Percentiles rank a stretch among this genome's conserved stretches.
These are phyloP conservation scores for Candida piceae DNA, from an alignment of 805 yeast genomes.

Conservation along the genomic window DNA sequence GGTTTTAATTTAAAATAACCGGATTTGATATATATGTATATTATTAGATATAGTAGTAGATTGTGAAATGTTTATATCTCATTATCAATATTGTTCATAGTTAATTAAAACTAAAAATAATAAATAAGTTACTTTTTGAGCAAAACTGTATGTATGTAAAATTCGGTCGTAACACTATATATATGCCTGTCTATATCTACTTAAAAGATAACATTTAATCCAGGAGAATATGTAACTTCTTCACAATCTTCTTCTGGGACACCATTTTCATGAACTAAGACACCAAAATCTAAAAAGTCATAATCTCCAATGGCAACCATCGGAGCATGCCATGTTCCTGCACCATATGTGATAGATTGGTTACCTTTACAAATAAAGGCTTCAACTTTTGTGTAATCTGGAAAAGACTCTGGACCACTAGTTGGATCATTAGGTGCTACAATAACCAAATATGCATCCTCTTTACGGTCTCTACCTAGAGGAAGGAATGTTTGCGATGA, in stretches of 20 bases:
- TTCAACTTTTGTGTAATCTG: constrained; percentile 53
- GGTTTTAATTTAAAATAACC: too few relatives aligned
- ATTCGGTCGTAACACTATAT: too few relatives aligned
- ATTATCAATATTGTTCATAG: too few relatives aligned
- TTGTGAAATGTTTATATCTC: too few relatives aligned
- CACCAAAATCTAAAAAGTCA: constrained; percentile 66
- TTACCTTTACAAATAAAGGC: constrained; percentile 78
- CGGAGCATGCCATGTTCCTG: constrained; percentile 93
- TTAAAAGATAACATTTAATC: constrained; percentile 40
- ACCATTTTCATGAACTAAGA: constrained; percentile 81
- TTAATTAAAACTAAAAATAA: too few relatives aligned
- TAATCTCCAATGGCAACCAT: constrained; percentile 76
- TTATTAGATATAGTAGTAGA: too few relatives aligned
- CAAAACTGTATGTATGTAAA: too few relatives aligned
- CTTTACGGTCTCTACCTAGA: constrained; percentile 54
- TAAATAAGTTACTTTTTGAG: too few relatives aligned
- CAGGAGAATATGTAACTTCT: constrained; percentile 68
- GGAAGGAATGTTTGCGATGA: constrained; percentile 91
- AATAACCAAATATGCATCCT: constrained; percentile 67
- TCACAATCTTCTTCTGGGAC: constrained; percentile 75
- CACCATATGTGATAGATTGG: constrained; percentile 86
- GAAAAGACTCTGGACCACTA: constrained; percentile 37
- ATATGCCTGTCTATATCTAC: too few relatives aligned
- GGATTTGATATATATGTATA: too few relatives aligned
- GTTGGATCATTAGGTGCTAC: constrained; percentile 58